Evolutionary conservation across 1,284 basidiomycete genomes (phyloP), one percentile per base, ranked within the genome.

Genomic region (Apiotrichum veenhuisii): DNA sequence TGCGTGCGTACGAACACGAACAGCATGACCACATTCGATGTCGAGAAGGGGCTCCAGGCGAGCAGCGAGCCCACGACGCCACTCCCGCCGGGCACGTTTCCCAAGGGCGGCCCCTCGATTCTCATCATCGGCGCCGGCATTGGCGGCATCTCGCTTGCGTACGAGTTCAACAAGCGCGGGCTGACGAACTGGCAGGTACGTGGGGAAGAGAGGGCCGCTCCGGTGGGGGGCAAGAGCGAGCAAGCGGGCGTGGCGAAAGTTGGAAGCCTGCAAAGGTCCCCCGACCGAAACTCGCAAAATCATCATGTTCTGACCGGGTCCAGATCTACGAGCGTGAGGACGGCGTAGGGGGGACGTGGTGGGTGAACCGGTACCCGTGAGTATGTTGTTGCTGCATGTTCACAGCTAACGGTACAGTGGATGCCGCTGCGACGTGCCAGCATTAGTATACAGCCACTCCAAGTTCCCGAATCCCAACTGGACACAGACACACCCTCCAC

Each of bases 361-460:
- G 56, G 51, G 56, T 58, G 12, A 60, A 64, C 50, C 40, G 52
- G 4, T 67, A 64, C 34, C 61, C 64, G 58, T 67, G 30, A 48
- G 61, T 59, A n/a, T n/a, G n/a, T n/a, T n/a, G n/a, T n/a, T n/a
- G n/a, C n/a, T 18, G 17, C 25, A 20, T 15, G 17, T 20, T 0
- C 2, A 2, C 12, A 33, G 17, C 27, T 18, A 3, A 4, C 49
- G 25, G 18, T 58, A 25, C 54, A 59, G 57, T 15, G 70, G 70
- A 12, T 71, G 70, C 56, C 68, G 70, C 38, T 71, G 68, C 65
- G 70, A 71, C 45, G 56, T 62, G 25, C 43, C 54, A 1, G 60
- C 56, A 25, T 43, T 58, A 7, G 56, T 54, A 40, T 62, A 62
- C 57, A 47, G 33, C 15, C 60, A 62, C 52, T 62, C 60, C 27